phyloP scores from a whole-genome alignment of 371 early-diverging fungal species.

The Mortierella sp. region DNA sequence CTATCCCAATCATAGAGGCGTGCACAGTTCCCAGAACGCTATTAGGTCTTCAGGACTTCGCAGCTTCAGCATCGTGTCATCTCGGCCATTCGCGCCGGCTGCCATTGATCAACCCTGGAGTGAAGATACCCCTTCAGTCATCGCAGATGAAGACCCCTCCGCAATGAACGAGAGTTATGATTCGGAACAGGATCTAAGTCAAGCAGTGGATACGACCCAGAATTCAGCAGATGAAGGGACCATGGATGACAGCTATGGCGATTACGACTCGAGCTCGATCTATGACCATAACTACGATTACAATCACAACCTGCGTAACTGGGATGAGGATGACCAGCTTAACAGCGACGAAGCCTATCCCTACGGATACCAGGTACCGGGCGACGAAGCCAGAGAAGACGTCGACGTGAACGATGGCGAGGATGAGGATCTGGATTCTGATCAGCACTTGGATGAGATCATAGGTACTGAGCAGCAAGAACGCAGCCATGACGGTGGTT shows the following conservation, averaged over 20 bases:
- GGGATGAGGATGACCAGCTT: constrained; percentile 16
- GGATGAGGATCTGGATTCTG: constrained; percentile 5
- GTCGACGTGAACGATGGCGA: background rate
- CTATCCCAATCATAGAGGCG: background rate
- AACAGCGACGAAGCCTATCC: constrained; percentile 17
- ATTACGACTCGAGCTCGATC: constrained; percentile 3
- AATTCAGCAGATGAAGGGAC: constrained; percentile 10
- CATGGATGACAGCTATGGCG: constrained; percentile 10
- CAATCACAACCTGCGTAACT: constrained; percentile 8
- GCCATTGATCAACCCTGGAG: constrained; percentile 9
- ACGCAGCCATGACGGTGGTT: too few species aligned
- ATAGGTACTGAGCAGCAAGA: background rate
- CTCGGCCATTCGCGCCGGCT: constrained; percentile 6
- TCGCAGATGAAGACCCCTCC: background rate
- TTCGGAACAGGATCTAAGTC: background rate
- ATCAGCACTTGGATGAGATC: background rate
- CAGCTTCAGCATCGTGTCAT: background rate
- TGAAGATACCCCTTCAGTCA: background rate
- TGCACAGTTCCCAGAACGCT: background rate
- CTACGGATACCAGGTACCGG: background rate
- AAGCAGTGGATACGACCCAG: constrained; percentile 1
- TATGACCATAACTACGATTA: constrained; percentile 9
- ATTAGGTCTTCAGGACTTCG: background rate
- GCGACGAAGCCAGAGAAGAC: background rate
- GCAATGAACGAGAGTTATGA: constrained; percentile 1